Base-by-base conservation (phyloP, 306 rosid species). In the Prunus mongolica region DNA sequence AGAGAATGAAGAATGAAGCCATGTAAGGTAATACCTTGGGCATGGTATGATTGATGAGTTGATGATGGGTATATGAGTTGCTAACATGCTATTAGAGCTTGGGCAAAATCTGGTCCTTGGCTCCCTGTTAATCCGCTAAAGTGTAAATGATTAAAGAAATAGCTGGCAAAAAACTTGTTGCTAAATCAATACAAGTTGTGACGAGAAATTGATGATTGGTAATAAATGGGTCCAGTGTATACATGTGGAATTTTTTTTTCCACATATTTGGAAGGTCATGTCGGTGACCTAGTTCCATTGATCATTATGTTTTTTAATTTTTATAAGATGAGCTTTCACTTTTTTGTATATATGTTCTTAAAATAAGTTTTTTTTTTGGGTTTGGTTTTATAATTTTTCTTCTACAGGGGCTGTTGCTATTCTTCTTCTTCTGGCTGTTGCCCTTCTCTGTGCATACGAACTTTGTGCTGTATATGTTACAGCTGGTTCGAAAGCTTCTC, bases 381-480 rank as follows among this genome's bases (percentile, higher is more conserved):
- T 16, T 55, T 57, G 67, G 22, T 25, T 41, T 73, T 30, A 24
- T 22, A 56, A 63, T 79, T 56, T 76, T 80, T 68, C 67, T 73
- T 80, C 45, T 65, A 41, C 93, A 96, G 99, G 96, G 80, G 98
- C 97, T 74, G 99, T 96, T 75, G 99, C 99, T 46, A 79, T 91
- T 81, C 89, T 96, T 74, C 98, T 96, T 76, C 97, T 96, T 82
- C 93, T 96, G 77, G 98, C 99, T 34, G 99, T 96, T 86, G 90
- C 97, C 58, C 90, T 96, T 55, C 98, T 96, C 54, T 96, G 99
- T 86, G 91, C 97, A 28, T 96, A 96, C 28, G 98, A 96, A 82
- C 94, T 96, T 83, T 92, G 98, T 87, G 99, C 99, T 41, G 99
- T 96, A 71, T 96, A 92, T 83, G 99, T 96, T 86, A 92, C 97